phyloP scores from a whole-genome alignment of 306 rosid species.

The Citrullus mucosospermus region DNA sequence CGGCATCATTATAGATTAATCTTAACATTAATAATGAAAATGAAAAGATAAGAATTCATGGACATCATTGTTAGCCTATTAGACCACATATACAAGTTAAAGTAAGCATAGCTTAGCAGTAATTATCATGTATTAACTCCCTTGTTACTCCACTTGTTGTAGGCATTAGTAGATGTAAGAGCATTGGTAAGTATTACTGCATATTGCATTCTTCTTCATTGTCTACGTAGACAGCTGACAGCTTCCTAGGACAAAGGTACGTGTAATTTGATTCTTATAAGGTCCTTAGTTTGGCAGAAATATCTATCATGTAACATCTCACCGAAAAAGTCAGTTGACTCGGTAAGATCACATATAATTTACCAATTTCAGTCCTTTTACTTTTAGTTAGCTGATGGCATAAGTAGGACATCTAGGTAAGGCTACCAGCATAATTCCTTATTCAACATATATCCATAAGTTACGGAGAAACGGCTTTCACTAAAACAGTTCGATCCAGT shows the following conservation, averaged over 20 bases:
- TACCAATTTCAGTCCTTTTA: background rate
- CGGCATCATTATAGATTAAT: background rate
- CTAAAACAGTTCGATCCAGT: background rate
- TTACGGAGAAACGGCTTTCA: background rate
- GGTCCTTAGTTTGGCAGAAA: background rate
- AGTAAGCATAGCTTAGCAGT: too few relatives aligned
- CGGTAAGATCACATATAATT: background rate
- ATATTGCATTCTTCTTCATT: background rate
- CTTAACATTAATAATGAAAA: background rate
- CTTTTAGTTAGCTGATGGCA: background rate
- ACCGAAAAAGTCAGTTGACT: background rate
- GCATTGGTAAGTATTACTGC: background rate
- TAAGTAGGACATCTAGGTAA: background rate
- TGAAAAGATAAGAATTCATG: background rate
- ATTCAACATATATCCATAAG: background rate
- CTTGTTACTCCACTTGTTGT: too few relatives aligned
- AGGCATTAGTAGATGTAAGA: too few relatives aligned
- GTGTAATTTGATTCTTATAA: background rate
- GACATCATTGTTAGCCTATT: background rate
- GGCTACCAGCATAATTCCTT: background rate
- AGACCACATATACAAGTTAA: too few relatives aligned
- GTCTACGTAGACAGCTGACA: background rate
- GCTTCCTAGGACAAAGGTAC: background rate
- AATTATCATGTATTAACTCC: too few relatives aligned
- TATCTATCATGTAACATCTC: background rate